These are phyloP conservation scores for Ascoidea asiatica DNA, from an alignment of 805 yeast genomes.

Conservation along the genomic window DNA sequence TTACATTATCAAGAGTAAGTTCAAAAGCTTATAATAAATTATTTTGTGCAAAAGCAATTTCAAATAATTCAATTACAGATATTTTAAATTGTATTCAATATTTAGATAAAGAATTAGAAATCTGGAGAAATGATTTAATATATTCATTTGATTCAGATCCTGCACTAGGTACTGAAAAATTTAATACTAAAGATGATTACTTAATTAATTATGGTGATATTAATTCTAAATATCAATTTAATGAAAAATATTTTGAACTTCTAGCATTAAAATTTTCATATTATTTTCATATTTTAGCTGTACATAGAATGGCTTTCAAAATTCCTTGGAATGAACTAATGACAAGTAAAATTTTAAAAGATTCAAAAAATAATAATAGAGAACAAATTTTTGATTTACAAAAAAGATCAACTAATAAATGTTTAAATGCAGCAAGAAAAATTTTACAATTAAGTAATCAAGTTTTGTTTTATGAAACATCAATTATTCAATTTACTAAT, in stretches of 20 bases:
- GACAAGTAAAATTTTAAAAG: not conserved
- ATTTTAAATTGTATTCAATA: conserved; percentile 7
- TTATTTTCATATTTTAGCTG: conserved; percentile 1
- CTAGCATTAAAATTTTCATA: conserved; percentile 1
- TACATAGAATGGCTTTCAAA: conserved; percentile 5
- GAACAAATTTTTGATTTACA: not conserved
- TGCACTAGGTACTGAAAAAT: not conserved
- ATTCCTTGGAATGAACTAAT: conserved; percentile 1
- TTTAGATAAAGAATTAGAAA: conserved; percentile 1
- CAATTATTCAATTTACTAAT: conserved; percentile 10
- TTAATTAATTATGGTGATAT: not conserved
- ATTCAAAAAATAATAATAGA: not conserved
- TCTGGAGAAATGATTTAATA: not conserved
- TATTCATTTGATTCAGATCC: not conserved
- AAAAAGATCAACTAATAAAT: conserved; percentile 6
- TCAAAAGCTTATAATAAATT: not conserved
- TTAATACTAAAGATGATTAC: not conserved
- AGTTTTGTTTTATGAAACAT: conserved; percentile 5
- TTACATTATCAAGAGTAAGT: conserved; percentile 3
- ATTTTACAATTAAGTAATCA: conserved; percentile 12
- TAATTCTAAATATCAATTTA: not conserved
- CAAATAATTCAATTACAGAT: not conserved
- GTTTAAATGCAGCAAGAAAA: conserved; percentile 16
- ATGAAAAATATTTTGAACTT: not conserved
- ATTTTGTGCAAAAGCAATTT: not conserved